Percentiles rank a stretch among this genome's conserved stretches.
Conservation (phyloP, 2,329 filamentous ascomycete genomes). For the Penicillium sp. region DNA sequence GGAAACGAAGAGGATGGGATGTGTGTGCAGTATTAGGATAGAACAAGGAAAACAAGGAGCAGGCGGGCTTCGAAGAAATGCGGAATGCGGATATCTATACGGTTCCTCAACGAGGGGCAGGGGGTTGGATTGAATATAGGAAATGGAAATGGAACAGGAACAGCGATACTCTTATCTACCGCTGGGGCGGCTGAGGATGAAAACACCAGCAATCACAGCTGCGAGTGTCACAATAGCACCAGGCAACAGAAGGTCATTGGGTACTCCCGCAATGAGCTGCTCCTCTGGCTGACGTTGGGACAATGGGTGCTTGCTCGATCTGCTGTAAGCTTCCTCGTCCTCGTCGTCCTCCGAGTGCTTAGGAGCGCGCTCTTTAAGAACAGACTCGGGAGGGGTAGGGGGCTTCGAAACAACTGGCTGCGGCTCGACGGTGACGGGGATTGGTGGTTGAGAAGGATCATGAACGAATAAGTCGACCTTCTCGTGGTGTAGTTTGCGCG, state of each 20-base stretch:
- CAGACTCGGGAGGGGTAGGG: slow-evolving; percentile 48
- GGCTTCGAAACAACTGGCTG: slow-evolving; percentile 50
- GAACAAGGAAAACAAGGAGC: neutral
- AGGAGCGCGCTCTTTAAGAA: slow-evolving; percentile 29
- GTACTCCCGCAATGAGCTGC: slow-evolving; percentile 83
- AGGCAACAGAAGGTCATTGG: slow-evolving; percentile 88
- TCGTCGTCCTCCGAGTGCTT: slow-evolving; percentile 44
- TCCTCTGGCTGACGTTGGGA: slow-evolving; percentile 57
- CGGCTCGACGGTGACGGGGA: slow-evolving; percentile 61
- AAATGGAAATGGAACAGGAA: neutral
- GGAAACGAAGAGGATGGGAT: neutral
- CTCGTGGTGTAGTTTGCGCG: slow-evolving; percentile 71
- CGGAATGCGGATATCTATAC: slow-evolving; percentile 7
- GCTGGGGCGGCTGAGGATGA: slow-evolving; percentile 71
- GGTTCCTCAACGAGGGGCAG: neutral
- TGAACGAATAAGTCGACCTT: slow-evolving; percentile 98
- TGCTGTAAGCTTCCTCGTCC: slow-evolving; percentile 44
- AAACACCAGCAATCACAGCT: slow-evolving; percentile 89
- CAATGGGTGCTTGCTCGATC: slow-evolving; percentile 39
- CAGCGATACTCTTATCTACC: slow-evolving; percentile 34
- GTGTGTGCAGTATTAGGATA: neutral
- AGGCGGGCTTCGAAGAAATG: neutral
- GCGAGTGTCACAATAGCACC: slow-evolving; percentile 94
- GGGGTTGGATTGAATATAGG: neutral
- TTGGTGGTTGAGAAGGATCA: slow-evolving; percentile 82